Evolutionary conservation across 768 basidiomycete genomes (phyloP).

Genomic region (Pisolithus microcarpus): DNA sequence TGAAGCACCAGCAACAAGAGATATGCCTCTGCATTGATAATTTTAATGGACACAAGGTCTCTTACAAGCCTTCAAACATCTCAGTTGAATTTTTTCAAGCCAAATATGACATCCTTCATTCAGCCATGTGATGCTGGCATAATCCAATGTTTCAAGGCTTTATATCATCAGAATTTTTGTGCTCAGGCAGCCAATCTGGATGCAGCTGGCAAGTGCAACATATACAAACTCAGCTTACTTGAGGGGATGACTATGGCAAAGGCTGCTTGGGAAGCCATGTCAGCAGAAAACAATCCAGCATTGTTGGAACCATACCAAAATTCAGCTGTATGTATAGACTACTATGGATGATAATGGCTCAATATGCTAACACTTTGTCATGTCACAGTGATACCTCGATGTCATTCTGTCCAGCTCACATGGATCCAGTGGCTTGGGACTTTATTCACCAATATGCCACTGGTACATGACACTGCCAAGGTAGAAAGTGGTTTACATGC

Average conservation of each 20-base stretch:
- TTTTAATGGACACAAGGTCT: too few relatives aligned
- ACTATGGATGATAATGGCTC: too few relatives aligned
- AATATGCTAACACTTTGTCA: too few relatives aligned
- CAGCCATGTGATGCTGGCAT: slow-evolving; percentile 23
- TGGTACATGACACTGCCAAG: slow-evolving; percentile 10
- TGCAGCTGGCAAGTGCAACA: slow-evolving; percentile 24
- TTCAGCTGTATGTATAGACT: too few relatives aligned
- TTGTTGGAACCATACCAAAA: slow-evolving; percentile 2
- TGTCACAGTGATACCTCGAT: too few relatives aligned
- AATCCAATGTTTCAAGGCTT: slow-evolving; percentile 29
- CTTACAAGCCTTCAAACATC: too few relatives aligned
- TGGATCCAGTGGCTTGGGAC: too few relatives aligned
- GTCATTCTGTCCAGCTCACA: too few relatives aligned
- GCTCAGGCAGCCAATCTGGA: slow-evolving; percentile 22
- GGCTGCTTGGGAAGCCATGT: slow-evolving; percentile 23
- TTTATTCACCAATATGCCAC: slow-evolving; percentile 8
- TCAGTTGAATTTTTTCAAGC: too few relatives aligned
- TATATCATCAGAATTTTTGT: slow-evolving; percentile 25
- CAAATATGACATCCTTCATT: slow-evolving; percentile 32
- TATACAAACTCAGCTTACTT: slow-evolving; percentile 33
- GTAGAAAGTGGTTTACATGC: slow-evolving; percentile 7
- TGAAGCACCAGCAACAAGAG: too few relatives aligned
- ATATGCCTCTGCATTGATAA: too few relatives aligned
- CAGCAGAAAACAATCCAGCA: background rate
- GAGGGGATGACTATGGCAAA: slow-evolving; percentile 29